Evolutionary conservation across 208 protist genomes (phyloP).

Genomic region (Angomonas ambiguus): DNA sequence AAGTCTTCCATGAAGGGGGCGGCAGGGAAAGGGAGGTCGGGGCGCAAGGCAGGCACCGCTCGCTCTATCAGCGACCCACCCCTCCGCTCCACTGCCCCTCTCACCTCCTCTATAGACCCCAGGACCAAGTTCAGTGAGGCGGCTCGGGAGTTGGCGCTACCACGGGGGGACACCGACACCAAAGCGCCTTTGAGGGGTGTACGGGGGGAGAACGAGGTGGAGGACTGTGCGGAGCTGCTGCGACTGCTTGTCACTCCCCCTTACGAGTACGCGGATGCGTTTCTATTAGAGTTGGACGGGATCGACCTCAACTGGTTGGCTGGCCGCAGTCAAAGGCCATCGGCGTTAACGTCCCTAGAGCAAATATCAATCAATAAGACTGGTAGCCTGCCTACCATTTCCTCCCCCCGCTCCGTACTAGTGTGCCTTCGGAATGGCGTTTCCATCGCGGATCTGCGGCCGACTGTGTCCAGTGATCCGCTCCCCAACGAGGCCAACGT

Average conservation of each 20-base stretch:
- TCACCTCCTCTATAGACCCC: not conserved
- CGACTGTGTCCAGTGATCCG: not conserved
- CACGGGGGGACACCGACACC: not conserved
- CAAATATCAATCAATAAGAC: conserved; percentile 12
- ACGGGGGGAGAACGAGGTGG: conserved; percentile 12
- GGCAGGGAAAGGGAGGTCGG: not conserved
- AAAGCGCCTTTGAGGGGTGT: not conserved
- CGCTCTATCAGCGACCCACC: not conserved
- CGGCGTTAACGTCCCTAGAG: conserved; percentile 25
- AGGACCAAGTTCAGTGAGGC: not conserved
- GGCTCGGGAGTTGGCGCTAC: not conserved
- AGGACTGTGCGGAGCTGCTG: conserved; percentile 50
- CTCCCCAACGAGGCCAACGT: conserved; percentile 19
- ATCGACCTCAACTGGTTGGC: conserved; percentile 73
- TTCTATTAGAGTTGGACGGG: conserved; percentile 46
- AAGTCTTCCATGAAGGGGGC: not conserved
- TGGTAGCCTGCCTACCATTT: conserved; percentile 26
- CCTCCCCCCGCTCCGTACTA: conserved; percentile 78
- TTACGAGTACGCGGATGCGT: conserved; percentile 48
- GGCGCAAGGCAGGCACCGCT: not conserved
- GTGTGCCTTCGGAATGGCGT: conserved; percentile 72
- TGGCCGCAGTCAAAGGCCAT: conserved; percentile 26
- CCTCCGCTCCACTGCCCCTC: not conserved
- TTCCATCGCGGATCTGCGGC: conserved; percentile 37
- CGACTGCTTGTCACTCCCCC: conserved; percentile 62